These are phyloP conservation scores for Hanseniaspora occidentalis DNA, from an alignment of 805 yeast species.

Conservation along the genomic window DNA sequence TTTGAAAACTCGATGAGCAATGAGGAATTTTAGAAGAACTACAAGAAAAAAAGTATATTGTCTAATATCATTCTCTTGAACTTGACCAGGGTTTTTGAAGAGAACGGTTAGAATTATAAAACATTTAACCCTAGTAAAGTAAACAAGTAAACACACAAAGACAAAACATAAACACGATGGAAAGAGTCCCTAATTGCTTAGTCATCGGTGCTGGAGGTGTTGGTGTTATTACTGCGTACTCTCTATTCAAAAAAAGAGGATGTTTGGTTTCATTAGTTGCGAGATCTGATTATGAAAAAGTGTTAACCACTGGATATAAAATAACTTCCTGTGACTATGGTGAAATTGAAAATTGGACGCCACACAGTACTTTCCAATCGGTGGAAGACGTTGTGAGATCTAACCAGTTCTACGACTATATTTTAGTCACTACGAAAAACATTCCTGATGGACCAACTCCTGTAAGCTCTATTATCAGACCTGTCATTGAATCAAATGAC, in stretches of 20 bases:
- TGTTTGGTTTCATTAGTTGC: slow-evolving; percentile 49
- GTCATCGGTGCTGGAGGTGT: slow-evolving; percentile 81
- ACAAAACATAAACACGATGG: background rate
- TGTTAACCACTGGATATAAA: slow-evolving; percentile 39
- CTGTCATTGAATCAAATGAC: slow-evolving; percentile 32
- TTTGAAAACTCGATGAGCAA: too few species aligned
- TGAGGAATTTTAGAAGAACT: too few species aligned
- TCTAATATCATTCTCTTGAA: too few species aligned
- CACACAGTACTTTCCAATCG: slow-evolving; percentile 36
- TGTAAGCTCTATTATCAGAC: slow-evolving; percentile 38
- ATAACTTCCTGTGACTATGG: slow-evolving; percentile 58
- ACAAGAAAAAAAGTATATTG: too few species aligned
- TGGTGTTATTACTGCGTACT: slow-evolving; percentile 64
- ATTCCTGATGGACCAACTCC: slow-evolving; percentile 49
- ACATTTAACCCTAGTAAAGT: too few species aligned
- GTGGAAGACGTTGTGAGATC: slow-evolving; percentile 34
- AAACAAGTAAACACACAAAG: background rate
- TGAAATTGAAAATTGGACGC: slow-evolving; percentile 38
- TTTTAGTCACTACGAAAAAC: slow-evolving; percentile 54
- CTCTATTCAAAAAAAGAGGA: slow-evolving; percentile 36
- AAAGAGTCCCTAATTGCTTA: slow-evolving; percentile 29
- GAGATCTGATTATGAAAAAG: slow-evolving; percentile 50
- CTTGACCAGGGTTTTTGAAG: too few species aligned
- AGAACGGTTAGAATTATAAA: too few species aligned
- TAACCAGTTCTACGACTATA: slow-evolving; percentile 39